Evolutionary conservation across 2,329 filamentous ascomycete species (phyloP), one percentile per base, ranked within the genome.

Genomic region (Fusarium sarcochroum): DNA sequence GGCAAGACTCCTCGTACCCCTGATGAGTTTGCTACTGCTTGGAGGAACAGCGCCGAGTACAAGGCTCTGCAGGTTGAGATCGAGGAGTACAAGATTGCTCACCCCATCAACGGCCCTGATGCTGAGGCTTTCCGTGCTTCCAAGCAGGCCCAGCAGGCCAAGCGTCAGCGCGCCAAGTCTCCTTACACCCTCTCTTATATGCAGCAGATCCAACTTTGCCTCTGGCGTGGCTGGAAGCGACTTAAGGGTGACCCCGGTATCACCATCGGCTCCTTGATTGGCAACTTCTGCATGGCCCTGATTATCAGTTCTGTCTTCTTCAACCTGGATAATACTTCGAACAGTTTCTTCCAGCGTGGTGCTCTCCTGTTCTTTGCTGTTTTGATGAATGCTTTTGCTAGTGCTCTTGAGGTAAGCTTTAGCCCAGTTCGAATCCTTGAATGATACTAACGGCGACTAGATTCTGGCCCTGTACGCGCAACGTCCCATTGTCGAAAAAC

Each of bases 401-500:
- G 89, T 76, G 91, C 91, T 57, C 86, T 96, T 38, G 93, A 96
- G 78, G 86, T 89, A 72, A 69, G 81, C 76, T 32, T 15, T 3
- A 10, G 3, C 14, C 4, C 0, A 23, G 10, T 17, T 5, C 7
- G 5, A 15, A 1, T 14, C 6, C 6, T 5, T 5, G 38, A 3
- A 10, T 14, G 37, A 42, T 2, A 44, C 59, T 62, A 13, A 66
- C 57, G n/a, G 1, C 3, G 0, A 5, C 1, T 63, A 90, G 84
- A 96, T 97, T 76, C 80, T 96, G 34, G 94, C 92, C 0, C 85
- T 97, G 6, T 98, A 96, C 76, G 88, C 92, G 3, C 94, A 97
- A 86, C 91, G 94, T 37, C 91, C 92, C 2, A 97, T 97, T 73
- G 93, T 98, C 63, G 93, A 97, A 76, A 97, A 97, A 77, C 94